Evolutionary conservation across 805 yeast genomes (phyloP).

Genomic region (Metschnikowia vanudenii): DNA sequence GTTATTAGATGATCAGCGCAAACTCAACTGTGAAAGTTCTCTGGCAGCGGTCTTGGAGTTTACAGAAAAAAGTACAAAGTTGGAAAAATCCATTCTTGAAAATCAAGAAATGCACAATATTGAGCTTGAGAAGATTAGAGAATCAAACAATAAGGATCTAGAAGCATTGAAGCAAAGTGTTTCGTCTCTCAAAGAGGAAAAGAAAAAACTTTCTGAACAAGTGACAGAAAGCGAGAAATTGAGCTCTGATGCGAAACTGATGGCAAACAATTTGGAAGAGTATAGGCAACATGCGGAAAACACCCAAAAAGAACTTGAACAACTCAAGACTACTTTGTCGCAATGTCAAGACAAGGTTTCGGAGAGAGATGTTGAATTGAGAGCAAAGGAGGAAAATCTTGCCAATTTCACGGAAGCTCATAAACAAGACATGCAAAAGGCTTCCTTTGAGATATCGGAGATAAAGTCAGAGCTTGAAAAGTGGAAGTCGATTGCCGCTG

Average conservation of each 20-base stretch:
- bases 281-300: background rate
- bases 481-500: background rate
- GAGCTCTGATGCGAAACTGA: background rate
- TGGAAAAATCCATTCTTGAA: slow-evolving; percentile 13
- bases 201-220: background rate
- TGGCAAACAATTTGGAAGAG: background rate
- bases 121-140: slow-evolving; percentile 8
- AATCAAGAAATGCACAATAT: slow-evolving; percentile 12
- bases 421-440: background rate
- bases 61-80: slow-evolving; percentile 13
- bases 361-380: slow-evolving; percentile 4
- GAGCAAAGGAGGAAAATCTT: slow-evolving; percentile 1
- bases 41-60: slow-evolving; percentile 38
- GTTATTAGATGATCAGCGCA: slow-evolving; percentile 48
- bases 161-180: slow-evolving; percentile 5
- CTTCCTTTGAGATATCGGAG: background rate
- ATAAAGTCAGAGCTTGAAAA: background rate
- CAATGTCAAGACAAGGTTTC: background rate
- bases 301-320: background rate
- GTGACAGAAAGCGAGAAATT: background rate
- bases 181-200: slow-evolving; percentile 3
- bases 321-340: background rate
- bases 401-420: background rate
- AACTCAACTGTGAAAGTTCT: slow-evolving; percentile 46
- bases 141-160: slow-evolving; percentile 6